A percentile compares a stretch with the other conserved stretches of the same genome.
These are phyloP conservation scores for Arthrocladium fulminans DNA, from an alignment of 2,329 filamentous ascomycete species.

Conservation along the genomic window DNA sequence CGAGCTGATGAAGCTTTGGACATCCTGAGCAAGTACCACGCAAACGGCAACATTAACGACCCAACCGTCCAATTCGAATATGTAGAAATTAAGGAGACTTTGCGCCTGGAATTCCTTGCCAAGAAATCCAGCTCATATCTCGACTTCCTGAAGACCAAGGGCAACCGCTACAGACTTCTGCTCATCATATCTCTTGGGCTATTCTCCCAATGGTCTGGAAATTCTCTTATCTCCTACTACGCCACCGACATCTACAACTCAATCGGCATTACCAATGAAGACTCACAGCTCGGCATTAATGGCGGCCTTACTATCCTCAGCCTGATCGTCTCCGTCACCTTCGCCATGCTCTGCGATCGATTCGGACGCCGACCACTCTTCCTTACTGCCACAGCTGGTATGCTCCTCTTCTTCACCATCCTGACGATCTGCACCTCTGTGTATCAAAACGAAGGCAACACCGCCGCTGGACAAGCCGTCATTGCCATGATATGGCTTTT, in stretches of 20 bases:
- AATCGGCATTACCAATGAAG: slow-evolving; percentile 51
- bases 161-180: slow-evolving; percentile 47
- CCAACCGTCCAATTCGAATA: slow-evolving; percentile 56
- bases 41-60: slow-evolving; percentile 31
- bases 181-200: slow-evolving; percentile 46
- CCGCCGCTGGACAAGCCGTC: slow-evolving; percentile 20
- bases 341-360: slow-evolving; percentile 46
- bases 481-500: slow-evolving; percentile 31
- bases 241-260: slow-evolving; percentile 30
- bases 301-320: slow-evolving; percentile 11
- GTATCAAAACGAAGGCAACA: background rate
- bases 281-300: slow-evolving; percentile 23
- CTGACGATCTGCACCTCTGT: slow-evolving; percentile 11
- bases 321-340: slow-evolving; percentile 12
- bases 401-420: slow-evolving; percentile 19
- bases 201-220: slow-evolving; percentile 51
- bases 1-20: slow-evolving; percentile 23
- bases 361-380: slow-evolving; percentile 51
- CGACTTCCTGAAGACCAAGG: slow-evolving; percentile 53
- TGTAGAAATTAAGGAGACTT: slow-evolving; percentile 57
- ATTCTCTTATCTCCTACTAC: slow-evolving; percentile 34
- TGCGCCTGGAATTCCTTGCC: slow-evolving; percentile 48
- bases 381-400: slow-evolving; percentile 34
- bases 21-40: slow-evolving; percentile 31
- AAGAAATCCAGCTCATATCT: slow-evolving; percentile 44